Conservation (phyloP, 345 rosid species). For the Lepidium aucheri region DNA sequence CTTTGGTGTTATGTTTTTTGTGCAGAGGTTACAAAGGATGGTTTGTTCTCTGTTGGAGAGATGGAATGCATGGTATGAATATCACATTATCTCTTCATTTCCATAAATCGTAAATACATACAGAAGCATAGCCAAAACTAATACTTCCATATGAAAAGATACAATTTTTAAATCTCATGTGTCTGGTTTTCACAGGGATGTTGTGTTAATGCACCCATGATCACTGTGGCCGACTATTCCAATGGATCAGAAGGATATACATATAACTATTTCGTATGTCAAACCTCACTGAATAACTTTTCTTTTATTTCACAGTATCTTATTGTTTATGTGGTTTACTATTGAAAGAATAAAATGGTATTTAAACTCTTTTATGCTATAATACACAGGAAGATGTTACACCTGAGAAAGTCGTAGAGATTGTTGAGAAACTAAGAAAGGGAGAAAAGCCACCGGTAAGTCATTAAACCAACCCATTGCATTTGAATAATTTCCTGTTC, state of each 20-base stretch:
- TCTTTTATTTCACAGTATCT: neutral
- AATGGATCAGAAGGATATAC: constrained; percentile 94
- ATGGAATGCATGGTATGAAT: constrained; percentile 97
- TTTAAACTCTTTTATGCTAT: constrained; percentile 12
- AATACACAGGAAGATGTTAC: constrained; percentile 91
- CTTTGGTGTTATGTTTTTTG: constrained; percentile 6
- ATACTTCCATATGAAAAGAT: neutral
- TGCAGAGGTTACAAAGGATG: constrained; percentile 97
- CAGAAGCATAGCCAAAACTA: neutral
- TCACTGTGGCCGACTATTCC: constrained; percentile 91
- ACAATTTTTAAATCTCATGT: neutral
- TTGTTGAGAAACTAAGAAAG: constrained; percentile 74
- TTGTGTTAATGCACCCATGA: constrained; percentile 99
- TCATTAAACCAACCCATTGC: neutral
- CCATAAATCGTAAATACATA: neutral
- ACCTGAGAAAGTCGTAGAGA: constrained; percentile 81
- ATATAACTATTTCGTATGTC: constrained; percentile 83
- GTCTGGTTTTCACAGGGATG: constrained; percentile 61
- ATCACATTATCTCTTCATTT: neutral
- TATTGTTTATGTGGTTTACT: neutral
- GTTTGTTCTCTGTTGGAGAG: constrained; percentile 96
- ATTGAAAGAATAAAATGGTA: neutral
- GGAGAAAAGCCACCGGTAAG: constrained; percentile 93
- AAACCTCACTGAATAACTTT: neutral
- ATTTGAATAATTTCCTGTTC: neutral